A percentile compares a stretch with the other conserved stretches of the same genome.
phyloP scores from a whole-genome alignment of 2,329 filamentous ascomycete species.

The Camillea tinctor region DNA sequence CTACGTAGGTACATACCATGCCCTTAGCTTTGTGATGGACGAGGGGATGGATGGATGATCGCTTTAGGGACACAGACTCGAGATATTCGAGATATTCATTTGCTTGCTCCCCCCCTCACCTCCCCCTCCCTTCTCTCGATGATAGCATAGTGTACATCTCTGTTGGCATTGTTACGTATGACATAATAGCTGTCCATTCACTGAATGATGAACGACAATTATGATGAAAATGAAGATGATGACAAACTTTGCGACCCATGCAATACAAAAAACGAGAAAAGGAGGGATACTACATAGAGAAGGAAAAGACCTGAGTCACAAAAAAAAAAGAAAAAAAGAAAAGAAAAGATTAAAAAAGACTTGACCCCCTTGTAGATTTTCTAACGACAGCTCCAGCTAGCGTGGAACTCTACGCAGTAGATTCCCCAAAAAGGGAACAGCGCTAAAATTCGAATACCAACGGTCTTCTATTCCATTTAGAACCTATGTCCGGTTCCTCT shows the following conservation, averaged over 20 bases:
- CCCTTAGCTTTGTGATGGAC: neutral
- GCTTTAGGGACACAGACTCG: neutral
- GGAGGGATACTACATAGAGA: neutral
- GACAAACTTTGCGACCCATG: neutral
- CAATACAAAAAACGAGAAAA: neutral
- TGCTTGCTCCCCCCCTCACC: neutral
- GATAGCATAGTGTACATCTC: neutral
- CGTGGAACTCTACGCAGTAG: slow-evolving; percentile 1
- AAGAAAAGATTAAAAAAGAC: neutral
- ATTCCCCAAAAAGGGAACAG: neutral
- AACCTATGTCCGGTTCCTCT: neutral
- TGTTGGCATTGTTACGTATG: neutral
- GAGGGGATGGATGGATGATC: no score
- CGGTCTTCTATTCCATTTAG: neutral
- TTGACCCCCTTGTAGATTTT: neutral
- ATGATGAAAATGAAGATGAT: no score
- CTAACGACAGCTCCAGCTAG: slow-evolving; percentile 5
- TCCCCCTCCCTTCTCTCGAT: no score
- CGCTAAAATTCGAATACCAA: neutral
- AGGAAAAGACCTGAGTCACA: no score
- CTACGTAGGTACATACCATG: no score
- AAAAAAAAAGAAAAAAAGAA: neutral
- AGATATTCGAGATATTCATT: neutral
- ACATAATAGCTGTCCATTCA: neutral
- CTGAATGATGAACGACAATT: neutral